phyloP scores from a whole-genome alignment of 805 yeast genomes.

The Saturnispora gosingensis region DNA sequence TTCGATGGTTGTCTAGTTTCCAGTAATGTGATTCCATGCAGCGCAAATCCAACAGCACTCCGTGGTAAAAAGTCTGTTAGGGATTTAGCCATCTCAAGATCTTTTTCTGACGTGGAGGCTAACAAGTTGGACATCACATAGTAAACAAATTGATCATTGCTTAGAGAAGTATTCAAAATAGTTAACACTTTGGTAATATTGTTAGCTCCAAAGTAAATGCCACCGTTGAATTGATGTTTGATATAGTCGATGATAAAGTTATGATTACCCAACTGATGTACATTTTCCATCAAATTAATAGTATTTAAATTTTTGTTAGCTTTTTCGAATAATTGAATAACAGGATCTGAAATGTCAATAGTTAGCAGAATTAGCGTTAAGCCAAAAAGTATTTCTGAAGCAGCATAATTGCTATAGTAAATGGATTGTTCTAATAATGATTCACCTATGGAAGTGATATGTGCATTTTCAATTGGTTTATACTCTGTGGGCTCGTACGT shows the following conservation, averaged over 20 bases:
- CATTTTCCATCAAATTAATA: constrained; percentile 4
- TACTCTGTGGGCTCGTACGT: constrained; percentile 17
- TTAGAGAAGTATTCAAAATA: constrained; percentile 12
- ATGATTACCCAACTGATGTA: background rate
- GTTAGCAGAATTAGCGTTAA: constrained; percentile 24
- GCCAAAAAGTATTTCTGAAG: constrained; percentile 19
- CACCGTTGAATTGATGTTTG: constrained; percentile 15
- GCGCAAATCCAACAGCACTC: constrained; percentile 12
- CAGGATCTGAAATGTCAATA: constrained; percentile 25
- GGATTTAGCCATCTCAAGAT: constrained; percentile 9
- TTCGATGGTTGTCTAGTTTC: constrained; percentile 16
- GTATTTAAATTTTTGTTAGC: constrained; percentile 13
- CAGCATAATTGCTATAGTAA: constrained; percentile 13
- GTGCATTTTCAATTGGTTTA: constrained; percentile 15
- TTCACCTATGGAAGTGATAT: constrained; percentile 21
- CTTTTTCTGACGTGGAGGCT: constrained; percentile 5
- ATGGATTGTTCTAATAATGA: constrained; percentile 16
- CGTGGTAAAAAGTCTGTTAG: constrained; percentile 17
- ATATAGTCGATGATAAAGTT: constrained; percentile 12
- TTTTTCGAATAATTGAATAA: constrained; percentile 17
- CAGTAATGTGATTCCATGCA: constrained; percentile 24
- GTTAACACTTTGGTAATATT: constrained; percentile 19
- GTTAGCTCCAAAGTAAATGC: constrained; percentile 18
- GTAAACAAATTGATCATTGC: constrained; percentile 17
- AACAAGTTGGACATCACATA: constrained; percentile 18